These are phyloP conservation scores for Mycena vitilis DNA, from an alignment of 768 basidiomycete genomes.

Conservation along the genomic window DNA sequence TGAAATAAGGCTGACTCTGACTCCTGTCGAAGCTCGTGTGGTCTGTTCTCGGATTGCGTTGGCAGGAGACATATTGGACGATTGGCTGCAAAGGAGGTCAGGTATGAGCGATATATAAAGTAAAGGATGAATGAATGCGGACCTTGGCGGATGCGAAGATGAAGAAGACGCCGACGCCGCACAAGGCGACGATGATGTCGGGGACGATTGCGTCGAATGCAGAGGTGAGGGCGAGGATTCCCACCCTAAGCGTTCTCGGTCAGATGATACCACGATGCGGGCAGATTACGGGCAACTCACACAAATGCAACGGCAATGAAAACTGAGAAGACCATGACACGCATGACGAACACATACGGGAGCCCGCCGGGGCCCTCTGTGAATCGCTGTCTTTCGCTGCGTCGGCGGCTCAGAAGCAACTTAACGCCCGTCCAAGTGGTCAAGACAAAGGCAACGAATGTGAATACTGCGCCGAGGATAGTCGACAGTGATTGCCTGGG, in stretches of 20 bases:
- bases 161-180: constrained; percentile 31
- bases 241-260: background rate
- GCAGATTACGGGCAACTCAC: constrained; percentile 8
- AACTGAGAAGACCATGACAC: constrained; percentile 24
- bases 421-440: constrained; percentile 20
- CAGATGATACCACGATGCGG: background rate
- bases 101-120: background rate
- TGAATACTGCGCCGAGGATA: constrained; percentile 21
- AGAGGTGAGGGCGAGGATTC: constrained; percentile 28
- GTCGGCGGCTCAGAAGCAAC: constrained; percentile 18
- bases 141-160: constrained; percentile 34
- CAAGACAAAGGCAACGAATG: constrained; percentile 16
- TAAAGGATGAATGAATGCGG: background rate
- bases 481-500: constrained; percentile 17
- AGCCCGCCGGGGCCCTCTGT: constrained; percentile 38
- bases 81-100: constrained; percentile 11
- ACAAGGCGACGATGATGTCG: constrained; percentile 30
- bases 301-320: constrained; percentile 31
- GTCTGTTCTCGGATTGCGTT: background rate
- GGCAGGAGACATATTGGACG: constrained; percentile 26
- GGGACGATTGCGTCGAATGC: constrained; percentile 28
- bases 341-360: constrained; percentile 50
- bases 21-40: background rate
- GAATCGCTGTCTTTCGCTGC: constrained; percentile 5
- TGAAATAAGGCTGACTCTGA: background rate